Base-by-base conservation (phyloP, 2,329 filamentous ascomycete species). In the Pseudogymnoascus sp. region DNA sequence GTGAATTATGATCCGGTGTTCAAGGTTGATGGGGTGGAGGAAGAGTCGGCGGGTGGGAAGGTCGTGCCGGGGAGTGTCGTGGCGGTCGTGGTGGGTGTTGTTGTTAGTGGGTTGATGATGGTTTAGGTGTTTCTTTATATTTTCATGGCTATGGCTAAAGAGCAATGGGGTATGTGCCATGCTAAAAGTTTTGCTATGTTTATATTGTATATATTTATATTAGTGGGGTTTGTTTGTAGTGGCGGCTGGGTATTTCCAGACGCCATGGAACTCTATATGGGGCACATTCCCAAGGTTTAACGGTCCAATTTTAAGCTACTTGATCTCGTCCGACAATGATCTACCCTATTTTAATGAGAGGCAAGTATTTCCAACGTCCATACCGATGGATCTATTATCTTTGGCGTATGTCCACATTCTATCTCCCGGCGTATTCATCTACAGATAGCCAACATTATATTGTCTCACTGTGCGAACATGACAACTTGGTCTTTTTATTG, bases 321-420 rank as follows among this genome's bases (percentile, higher is more conserved):
- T 35, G 4, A 7, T 35, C 5, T 5, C 13, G 3, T 35, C 33
- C 33, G 33, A 15, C 13, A 37, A 18, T 8, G 35, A n/a, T 37
- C n/a, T 37, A 37, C 18, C 3, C 6, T 1, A 9, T 18, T 18
- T 3, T 18, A 21, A 21, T 21, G 37, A 18, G 37, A 39, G 8
- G 37, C 18, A 21, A 19, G 37, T 21, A 21, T 39, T 39, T 21
- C 23, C 23, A 26, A 26, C 61, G 52, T 70, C 64, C 19, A 72
- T 63, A 19, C 69, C 65, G 56, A 71, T 60, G 55, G 61, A 62
- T 48, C 67, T 63, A 59, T 70, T 64, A 41, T 68, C 65, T 64
- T 71, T 71, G 33, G 62, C 48, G 61, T 70, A 70, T 63, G 70
- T 72, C 57, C 72, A 65, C 65, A 73, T 72, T 26, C 2, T 28